Conservation (phyloP, 768 basidiomycete genomes). For the Amylocystis lapponica region DNA sequence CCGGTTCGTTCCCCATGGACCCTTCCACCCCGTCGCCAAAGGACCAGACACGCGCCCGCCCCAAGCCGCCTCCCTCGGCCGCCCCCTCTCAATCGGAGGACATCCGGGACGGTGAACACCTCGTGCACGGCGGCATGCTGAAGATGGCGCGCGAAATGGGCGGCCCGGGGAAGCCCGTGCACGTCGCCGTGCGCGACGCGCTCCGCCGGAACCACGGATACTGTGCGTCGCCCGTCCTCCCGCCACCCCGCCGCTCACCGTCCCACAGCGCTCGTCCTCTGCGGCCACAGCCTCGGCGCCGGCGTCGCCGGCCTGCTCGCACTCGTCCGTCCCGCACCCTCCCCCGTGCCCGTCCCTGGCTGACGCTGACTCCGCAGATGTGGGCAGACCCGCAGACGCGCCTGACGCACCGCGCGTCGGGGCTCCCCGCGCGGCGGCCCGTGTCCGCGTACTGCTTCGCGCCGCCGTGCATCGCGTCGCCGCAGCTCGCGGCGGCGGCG, state of each 20-base stretch:
- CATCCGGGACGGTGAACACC: slow-evolving; percentile 21
- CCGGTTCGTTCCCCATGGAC: slow-evolving; percentile 22
- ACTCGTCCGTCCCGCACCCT: slow-evolving; percentile 40
- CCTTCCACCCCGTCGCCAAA: slow-evolving; percentile 16
- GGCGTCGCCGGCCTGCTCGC: slow-evolving; percentile 74
- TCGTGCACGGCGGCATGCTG: slow-evolving; percentile 79
- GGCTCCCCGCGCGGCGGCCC: slow-evolving; percentile 58
- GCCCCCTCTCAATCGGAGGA: slow-evolving; percentile 14
- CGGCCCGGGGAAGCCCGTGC: slow-evolving; percentile 67
- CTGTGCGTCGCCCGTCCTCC: slow-evolving; percentile 38
- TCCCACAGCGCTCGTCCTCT: slow-evolving; percentile 58
- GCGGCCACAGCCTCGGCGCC: slow-evolving; percentile 81
- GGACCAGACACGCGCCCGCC: background rate
- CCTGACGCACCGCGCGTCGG: slow-evolving; percentile 59
- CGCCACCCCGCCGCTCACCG: too few relatives aligned
- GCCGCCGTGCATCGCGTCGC: slow-evolving; percentile 70
- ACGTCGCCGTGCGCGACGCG: slow-evolving; percentile 66
- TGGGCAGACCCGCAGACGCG: slow-evolving; percentile 83
- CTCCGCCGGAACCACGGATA: slow-evolving; percentile 64
- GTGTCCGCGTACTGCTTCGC: slow-evolving; percentile 77
- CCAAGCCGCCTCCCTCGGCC: background rate
- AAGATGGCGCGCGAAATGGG: slow-evolving; percentile 80
- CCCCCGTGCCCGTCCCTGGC: slow-evolving; percentile 4
- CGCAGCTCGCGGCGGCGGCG: slow-evolving; percentile 52
- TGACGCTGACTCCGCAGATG: slow-evolving; percentile 43